Conservation (phyloP, 805 yeast genomes). For the Pichia sporocuriosa region DNA sequence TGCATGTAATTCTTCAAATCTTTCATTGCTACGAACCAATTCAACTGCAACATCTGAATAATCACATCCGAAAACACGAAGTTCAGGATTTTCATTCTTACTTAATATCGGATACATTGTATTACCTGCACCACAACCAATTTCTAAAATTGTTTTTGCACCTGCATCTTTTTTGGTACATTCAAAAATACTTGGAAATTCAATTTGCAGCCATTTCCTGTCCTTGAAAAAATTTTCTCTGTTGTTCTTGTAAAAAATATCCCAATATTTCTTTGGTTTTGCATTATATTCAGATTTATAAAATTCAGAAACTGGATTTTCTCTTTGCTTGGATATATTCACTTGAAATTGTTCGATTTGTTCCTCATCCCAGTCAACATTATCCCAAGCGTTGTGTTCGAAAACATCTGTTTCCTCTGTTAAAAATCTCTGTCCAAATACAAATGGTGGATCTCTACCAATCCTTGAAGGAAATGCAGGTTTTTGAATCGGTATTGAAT, state of each 20-base stretch:
- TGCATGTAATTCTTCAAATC: slow-evolving; percentile 38
- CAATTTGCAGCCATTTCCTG: slow-evolving; percentile 91
- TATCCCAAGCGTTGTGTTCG: slow-evolving; percentile 94
- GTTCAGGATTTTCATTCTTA: slow-evolving; percentile 73
- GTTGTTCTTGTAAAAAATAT: slow-evolving; percentile 83
- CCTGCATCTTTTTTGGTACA: slow-evolving; percentile 69
- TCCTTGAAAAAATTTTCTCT: slow-evolving; percentile 93
- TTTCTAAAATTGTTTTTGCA: slow-evolving; percentile 72
- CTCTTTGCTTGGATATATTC: slow-evolving; percentile 54
- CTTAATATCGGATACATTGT: slow-evolving; percentile 85
- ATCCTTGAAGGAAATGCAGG: slow-evolving; percentile 51
- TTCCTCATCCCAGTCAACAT: slow-evolving; percentile 95
- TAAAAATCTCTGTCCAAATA: slow-evolving; percentile 81
- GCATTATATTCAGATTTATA: slow-evolving; percentile 73
- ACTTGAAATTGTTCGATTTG: slow-evolving; percentile 61
- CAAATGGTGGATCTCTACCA: slow-evolving; percentile 85
- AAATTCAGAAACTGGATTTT: slow-evolving; percentile 79
- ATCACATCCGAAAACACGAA: slow-evolving; percentile 79
- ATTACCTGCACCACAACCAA: slow-evolving; percentile 98
- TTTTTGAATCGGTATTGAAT: slow-evolving; percentile 21
- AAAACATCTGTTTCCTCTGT: slow-evolving; percentile 75
- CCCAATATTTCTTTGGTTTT: slow-evolving; percentile 94
- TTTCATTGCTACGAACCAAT: slow-evolving; percentile 59
- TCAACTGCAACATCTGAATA: slow-evolving; percentile 87
- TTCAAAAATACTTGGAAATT: slow-evolving; percentile 79